Evolutionary conservation across 192 early-diverging fungal genomes (phyloP), one percentile per base, ranked within the genome.

Genomic region (Backusella tuberculispora): DNA sequence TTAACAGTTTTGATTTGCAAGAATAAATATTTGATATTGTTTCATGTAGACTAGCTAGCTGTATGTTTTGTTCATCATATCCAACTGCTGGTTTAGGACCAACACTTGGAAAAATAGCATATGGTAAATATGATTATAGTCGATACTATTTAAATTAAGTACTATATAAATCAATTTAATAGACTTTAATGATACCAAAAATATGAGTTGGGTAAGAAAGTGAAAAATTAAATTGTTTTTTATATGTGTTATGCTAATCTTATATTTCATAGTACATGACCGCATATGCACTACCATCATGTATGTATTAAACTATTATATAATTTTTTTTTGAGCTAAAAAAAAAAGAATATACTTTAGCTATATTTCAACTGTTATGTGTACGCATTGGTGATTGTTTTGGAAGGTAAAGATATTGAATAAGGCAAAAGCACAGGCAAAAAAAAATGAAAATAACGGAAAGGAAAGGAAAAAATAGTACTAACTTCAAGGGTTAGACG

Each of bases 171-270:
- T 50, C 6, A 50, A 50, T 21, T 19, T n/a, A 17, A n/a, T 50
- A 50, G 48, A 50, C 17, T 50, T 50, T 50, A 50, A 50, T 50
- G 48, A 50, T 17, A 50, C 48, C 17, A 19, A 50, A 50, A 50
- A 50, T 50, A 50, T 50, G 48, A 50, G 48, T 21, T 50, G 48
- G 48, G 48, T 50, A n/a, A 6, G 17, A 19, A 50, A n/a, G 8
- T 19, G 8, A 19, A 50, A 19, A 50, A 19, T 19, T 50, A 19
- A 4, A n/a, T 50, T 50, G 0, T 5, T 19, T n/a, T 50, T 7
- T 50, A 50, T 19, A 50, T 2, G 17, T 7, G 19, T 2, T 50
- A 0, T n/a, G 19, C 17, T 0, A 17, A 8, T 50, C 17, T 6
- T 7, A 17, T 6, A 19, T 0, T 21, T 50, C 6, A n/a, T 7